Evolutionary conservation across 1,284 basidiomycete genomes (phyloP), one percentile per base, ranked within the genome.

Genomic region (Ganoderma multipileum): DNA sequence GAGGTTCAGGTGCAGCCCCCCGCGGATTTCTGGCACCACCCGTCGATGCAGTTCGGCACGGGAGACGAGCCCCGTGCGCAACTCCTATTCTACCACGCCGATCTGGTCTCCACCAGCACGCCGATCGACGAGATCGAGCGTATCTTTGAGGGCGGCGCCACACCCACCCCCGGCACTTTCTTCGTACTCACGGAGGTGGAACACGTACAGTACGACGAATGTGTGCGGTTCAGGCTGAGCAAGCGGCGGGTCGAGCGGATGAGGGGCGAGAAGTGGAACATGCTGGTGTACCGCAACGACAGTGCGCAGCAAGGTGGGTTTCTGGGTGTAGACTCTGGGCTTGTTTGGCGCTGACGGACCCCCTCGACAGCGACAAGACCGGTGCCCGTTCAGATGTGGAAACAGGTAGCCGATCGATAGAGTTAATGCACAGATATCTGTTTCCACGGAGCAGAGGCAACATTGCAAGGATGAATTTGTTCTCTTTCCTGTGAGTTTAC

Each of bases 141-240:
- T 1, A 63, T 68, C 50, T 63, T 68, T 54, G 67, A 65, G 63
- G 67, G 63, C n/a, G 14, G 12, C 59, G 39, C 50, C 12, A 20
- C 30, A 0, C 72, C 78, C 12, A 61, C 73, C 6, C 70, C 57
- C 28, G 75, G 70, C 30, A 69, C 65, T 67, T 74, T 67, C 65
- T 75, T 65, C 69, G 64, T 72, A 39, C 60, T 76, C 9, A 75
- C 73, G 6, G 67, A 73, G 36, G 66, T 64, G 42, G 74, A 78
- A 58, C 63, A 63, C 68, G 67, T 78, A 72, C 72, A 73, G 73
- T 67, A 69, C 55, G 55, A 64, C 42, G 44, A 18, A 61, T 20
- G 65, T 20, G 67, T 80, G 5, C 71, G 74, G 23, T 81, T 79
- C 79, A 76, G 72, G 66, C 76, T 81, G 72, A 77, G 76, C 60